These are phyloP conservation scores for Rosa multiflora DNA, from an alignment of 306 rosid species.

Conservation along the genomic window DNA sequence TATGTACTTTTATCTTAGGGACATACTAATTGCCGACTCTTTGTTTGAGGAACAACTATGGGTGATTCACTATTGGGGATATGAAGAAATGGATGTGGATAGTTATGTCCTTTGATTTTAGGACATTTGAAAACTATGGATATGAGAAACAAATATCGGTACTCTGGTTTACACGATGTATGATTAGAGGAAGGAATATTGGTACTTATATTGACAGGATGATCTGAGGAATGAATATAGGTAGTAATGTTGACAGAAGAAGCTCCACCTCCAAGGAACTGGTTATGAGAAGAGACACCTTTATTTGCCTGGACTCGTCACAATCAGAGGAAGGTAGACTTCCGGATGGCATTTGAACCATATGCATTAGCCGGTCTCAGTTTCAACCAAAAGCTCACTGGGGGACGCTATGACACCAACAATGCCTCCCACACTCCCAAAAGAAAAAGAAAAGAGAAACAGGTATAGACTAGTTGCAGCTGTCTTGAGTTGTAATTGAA, in stretches of 20 bases:
- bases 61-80: background rate
- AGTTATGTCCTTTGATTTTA: background rate
- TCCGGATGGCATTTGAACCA: background rate
- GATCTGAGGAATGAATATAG: constrained; percentile 2
- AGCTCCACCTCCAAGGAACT: constrained; percentile 14
- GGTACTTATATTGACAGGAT: background rate
- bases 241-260: constrained; percentile 31
- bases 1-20: background rate
- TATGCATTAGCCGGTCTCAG: background rate
- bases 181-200: background rate
- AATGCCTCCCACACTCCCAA: background rate
- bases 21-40: background rate
- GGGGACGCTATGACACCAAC: background rate
- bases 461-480: background rate
- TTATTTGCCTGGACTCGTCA: background rate
- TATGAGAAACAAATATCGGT: background rate
- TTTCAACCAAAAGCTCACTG: background rate
- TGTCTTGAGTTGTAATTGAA: background rate
- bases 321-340: background rate
- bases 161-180: background rate
- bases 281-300: constrained; percentile 11
- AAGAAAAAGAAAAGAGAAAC: background rate
- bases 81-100: background rate
- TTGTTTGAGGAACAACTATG: background rate
- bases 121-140: background rate